Percentiles rank a stretch among this genome's conserved stretches.
Conservation (phyloP, 495 filamentous ascomycete genomes). For the Amorphotheca resinae region DNA sequence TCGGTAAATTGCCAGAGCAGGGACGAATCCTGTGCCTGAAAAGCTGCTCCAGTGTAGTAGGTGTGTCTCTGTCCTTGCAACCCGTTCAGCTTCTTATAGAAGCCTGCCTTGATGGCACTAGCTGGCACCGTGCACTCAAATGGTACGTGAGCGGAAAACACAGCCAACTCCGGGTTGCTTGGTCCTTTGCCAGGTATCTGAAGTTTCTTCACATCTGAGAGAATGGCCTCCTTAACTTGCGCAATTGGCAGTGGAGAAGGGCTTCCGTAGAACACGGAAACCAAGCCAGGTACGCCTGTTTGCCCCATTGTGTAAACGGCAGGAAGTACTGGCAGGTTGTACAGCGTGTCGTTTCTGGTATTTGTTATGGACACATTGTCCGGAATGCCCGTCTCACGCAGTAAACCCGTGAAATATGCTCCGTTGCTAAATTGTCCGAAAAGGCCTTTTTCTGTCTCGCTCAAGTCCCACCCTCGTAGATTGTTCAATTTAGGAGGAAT, state of each 20-base stretch:
- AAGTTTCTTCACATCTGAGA: neutral
- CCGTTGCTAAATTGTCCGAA: slow-evolving; percentile 28
- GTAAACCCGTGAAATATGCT: neutral
- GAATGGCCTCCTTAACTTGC: neutral
- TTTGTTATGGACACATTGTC: slow-evolving; percentile 20
- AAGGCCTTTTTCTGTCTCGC: slow-evolving; percentile 22
- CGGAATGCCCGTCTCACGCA: neutral
- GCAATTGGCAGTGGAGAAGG: neutral
- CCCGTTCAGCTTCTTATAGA: slow-evolving; percentile 34
- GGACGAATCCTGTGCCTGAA: slow-evolving; percentile 24
- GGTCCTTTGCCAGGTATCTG: neutral
- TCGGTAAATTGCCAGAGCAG: slow-evolving; percentile 22
- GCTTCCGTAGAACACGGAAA: neutral
- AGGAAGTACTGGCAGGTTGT: slow-evolving; percentile 3
- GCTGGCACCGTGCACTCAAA: slow-evolving; percentile 25
- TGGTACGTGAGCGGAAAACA: slow-evolving; percentile 27
- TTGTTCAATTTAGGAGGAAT: slow-evolving; percentile 29
- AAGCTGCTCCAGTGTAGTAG: slow-evolving; percentile 40
- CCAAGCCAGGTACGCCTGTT: neutral
- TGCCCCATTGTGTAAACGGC: neutral
- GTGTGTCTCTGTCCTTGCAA: slow-evolving; percentile 41
- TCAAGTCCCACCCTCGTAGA: slow-evolving; percentile 27
- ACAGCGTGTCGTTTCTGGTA: slow-evolving; percentile 21
- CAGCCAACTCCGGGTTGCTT: slow-evolving; percentile 10
- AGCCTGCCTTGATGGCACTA: slow-evolving; percentile 31